These are phyloP conservation scores for Chlorella sp. DNA, from an alignment of 139 green algal species.

Conservation along the genomic window DNA sequence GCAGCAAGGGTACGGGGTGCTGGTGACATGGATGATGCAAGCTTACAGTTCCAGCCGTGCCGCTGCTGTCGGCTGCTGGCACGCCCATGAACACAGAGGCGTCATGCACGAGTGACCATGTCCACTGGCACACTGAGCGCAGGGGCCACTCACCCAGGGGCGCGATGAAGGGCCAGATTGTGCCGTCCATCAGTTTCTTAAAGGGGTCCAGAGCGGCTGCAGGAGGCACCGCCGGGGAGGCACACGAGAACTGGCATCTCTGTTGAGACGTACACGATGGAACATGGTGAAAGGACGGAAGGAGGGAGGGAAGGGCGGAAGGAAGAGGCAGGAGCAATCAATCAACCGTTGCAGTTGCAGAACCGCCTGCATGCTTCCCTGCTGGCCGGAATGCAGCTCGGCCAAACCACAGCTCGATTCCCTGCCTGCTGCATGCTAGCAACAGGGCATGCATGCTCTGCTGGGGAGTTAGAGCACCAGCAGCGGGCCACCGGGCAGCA, in stretches of 20 bases:
- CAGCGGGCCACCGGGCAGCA: not conserved
- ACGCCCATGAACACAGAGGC: too few relatives aligned
- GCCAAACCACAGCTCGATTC: too few relatives aligned
- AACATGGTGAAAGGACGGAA: too few relatives aligned
- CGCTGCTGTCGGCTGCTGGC: too few relatives aligned
- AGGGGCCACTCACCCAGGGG: conserved; percentile 18
- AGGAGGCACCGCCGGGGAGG: not conserved
- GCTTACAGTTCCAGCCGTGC: too few relatives aligned
- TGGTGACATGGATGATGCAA: too few relatives aligned
- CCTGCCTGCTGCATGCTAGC: not conserved
- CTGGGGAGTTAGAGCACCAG: conserved; percentile 26
- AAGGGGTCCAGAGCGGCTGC: conserved; percentile 45
- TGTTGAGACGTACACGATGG: too few relatives aligned
- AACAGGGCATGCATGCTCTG: conserved; percentile 37
- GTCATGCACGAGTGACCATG: not conserved
- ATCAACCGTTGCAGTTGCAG: too few relatives aligned
- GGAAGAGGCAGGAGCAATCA: not conserved
- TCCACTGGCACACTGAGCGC: not conserved
- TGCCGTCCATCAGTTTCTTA: conserved; percentile 48
- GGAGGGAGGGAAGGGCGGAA: not conserved
- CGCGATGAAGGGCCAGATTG: conserved; percentile 30
- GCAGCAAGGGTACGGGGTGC: too few relatives aligned
- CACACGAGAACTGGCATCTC: not conserved
- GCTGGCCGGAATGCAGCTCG: not conserved
- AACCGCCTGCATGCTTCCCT: too few relatives aligned